These are phyloP conservation scores for Solanum stenotomum DNA, from an alignment of 257 asterid species.

Conservation along the genomic window DNA sequence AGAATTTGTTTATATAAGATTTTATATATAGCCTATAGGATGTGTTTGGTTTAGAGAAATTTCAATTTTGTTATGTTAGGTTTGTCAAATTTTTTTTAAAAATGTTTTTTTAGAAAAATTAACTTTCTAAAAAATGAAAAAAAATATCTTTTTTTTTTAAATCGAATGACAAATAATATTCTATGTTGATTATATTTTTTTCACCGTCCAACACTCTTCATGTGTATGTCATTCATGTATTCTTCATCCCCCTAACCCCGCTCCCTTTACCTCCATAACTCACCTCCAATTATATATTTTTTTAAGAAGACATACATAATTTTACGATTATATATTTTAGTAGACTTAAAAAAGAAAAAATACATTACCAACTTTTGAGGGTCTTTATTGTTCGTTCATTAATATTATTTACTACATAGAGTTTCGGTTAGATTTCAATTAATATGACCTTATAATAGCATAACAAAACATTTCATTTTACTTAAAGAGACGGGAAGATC, in stretches of 20 bases:
- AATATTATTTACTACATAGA: neutral
- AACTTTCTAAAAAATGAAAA: too few species aligned
- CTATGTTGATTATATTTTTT: too few species aligned
- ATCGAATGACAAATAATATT: too few species aligned
- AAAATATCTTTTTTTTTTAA: too few species aligned
- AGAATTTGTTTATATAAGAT: too few species aligned
- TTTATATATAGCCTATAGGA: too few species aligned
- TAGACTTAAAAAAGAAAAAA: neutral
- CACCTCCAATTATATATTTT: neutral
- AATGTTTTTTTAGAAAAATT: too few species aligned
- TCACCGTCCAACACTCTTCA: neutral
- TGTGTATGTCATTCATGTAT: neutral
- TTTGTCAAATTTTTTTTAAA: too few species aligned
- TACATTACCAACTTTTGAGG: neutral
- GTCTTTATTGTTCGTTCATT: neutral
- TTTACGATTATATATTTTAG: neutral
- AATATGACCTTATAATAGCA: neutral
- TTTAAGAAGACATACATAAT: neutral
- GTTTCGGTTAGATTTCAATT: neutral
- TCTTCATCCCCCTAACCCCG: too few species aligned
- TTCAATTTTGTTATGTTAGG: too few species aligned
- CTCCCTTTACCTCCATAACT: neutral
- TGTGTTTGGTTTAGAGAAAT: too few species aligned
- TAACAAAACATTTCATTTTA: neutral
- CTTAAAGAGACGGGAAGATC: neutral